phyloP scores from a whole-genome alignment of 2,329 filamentous ascomycete genomes.

The Aspergillus glaucus region DNA sequence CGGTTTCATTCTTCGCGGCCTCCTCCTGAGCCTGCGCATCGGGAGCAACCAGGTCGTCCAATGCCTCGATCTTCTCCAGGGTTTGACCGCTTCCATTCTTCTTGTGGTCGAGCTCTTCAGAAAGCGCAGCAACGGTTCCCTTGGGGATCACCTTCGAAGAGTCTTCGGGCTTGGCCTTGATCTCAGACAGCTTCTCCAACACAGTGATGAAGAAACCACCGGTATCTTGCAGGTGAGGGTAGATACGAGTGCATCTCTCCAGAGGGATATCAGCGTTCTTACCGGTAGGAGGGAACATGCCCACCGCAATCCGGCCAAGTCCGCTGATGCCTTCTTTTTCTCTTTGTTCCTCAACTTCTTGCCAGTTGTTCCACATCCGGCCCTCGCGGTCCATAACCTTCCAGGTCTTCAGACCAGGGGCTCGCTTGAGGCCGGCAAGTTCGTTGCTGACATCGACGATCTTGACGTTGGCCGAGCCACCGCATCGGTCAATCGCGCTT shows the following conservation, averaged over 20 bases:
- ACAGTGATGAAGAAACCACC: slow-evolving; percentile 97
- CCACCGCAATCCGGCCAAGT: slow-evolving; percentile 65
- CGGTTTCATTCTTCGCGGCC: slow-evolving; percentile 28
- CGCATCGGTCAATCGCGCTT: slow-evolving; percentile 82
- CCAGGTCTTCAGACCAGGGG: slow-evolving; percentile 73
- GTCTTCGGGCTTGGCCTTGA: slow-evolving; percentile 68
- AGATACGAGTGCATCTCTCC: slow-evolving; percentile 87
- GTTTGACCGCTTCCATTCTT: slow-evolving; percentile 23
- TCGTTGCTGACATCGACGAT: slow-evolving; percentile 77
- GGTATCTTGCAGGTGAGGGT: slow-evolving; percentile 92
- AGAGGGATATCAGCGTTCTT: slow-evolving; percentile 61
- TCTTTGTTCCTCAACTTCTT: slow-evolving; percentile 67
- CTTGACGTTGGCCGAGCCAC: slow-evolving; percentile 71
- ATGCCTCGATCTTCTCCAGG: slow-evolving; percentile 32
- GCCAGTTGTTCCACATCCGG: slow-evolving; percentile 72
- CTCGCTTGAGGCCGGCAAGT: slow-evolving; percentile 69
- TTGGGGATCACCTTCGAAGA: slow-evolving; percentile 29
- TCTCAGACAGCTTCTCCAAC: slow-evolving; percentile 82
- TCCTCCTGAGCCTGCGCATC: slow-evolving; percentile 22
- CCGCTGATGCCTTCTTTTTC: slow-evolving; percentile 54
- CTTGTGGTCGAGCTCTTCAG: slow-evolving; percentile 29
- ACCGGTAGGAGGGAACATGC: slow-evolving; percentile 73
- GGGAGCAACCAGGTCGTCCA: slow-evolving; percentile 35
- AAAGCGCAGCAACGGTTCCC: slow-evolving; percentile 32
- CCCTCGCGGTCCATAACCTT: slow-evolving; percentile 83